Conservation (phyloP, 768 basidiomycete species). For the Boletellus ananas region DNA sequence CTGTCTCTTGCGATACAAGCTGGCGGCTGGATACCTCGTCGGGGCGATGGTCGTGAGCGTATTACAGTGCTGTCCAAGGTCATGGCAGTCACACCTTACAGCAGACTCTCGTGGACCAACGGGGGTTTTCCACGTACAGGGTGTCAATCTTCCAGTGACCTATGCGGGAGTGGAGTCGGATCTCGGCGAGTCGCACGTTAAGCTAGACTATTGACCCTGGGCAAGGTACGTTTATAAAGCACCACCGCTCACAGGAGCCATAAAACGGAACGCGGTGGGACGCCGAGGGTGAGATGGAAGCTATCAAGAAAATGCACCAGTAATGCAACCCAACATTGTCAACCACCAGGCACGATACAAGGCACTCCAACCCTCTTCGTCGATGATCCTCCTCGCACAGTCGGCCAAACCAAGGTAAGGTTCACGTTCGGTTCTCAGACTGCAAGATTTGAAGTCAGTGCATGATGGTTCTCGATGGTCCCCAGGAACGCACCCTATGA, state of each 20-base stretch:
- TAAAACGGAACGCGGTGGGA: too few relatives aligned
- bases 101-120: too few relatives aligned
- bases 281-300: not conserved
- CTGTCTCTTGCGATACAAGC: too few relatives aligned
- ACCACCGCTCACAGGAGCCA: not conserved
- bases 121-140: too few relatives aligned
- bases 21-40: too few relatives aligned
- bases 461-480: not conserved
- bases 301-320: slow-evolving; percentile 42
- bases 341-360: slow-evolving; percentile 88
- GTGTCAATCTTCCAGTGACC: too few relatives aligned
- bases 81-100: too few relatives aligned
- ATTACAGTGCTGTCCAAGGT: too few relatives aligned
- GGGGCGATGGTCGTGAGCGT: too few relatives aligned
- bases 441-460: slow-evolving; percentile 25
- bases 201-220: too few relatives aligned
- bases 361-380: slow-evolving; percentile 73
- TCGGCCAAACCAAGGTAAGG: slow-evolving; percentile 74
- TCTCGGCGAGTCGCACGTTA: too few relatives aligned
- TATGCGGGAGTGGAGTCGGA: too few relatives aligned
- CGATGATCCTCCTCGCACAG: slow-evolving; percentile 69
- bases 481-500: slow-evolving; percentile 61
- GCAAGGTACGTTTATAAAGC: not conserved
- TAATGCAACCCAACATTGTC: slow-evolving; percentile 60
- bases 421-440: slow-evolving; percentile 72